Evolutionary conservation across 2,329 filamentous ascomycete genomes (phyloP), one percentile per base, ranked within the genome.

Genomic region (Mycocentrospora acerina): DNA sequence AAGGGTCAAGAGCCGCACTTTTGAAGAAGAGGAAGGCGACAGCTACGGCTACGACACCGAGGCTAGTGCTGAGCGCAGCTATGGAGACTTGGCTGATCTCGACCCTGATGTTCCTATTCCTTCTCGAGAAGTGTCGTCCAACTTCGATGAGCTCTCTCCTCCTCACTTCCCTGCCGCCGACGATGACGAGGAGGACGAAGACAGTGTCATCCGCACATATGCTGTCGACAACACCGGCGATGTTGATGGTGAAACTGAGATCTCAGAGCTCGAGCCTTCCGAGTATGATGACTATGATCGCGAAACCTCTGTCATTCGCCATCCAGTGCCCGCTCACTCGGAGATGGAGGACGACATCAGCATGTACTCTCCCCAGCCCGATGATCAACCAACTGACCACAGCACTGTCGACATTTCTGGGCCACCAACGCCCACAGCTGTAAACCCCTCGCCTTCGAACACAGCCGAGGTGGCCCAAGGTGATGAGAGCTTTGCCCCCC

Each of bases 31-130:
- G 14, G 67, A 72, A 7, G 67, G 68, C 7, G 66, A 72, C 7
- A 53, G 37, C 45, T 59, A 59, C 35, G 55, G 51, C 25, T 64
- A 65, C 34, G 63, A 67, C 27, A 46, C 42, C 4, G 77, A 75
- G 44, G 81, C 79, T 2, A 82, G 67, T 51, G 77, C 80, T 10
- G 75, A 80, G 43, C 77, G 72, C n/a, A 76, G 70, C 41, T 72
- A 74, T 42, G 69, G 66, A 27, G 69, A 80, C 32, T 71, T 81
- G 22, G 72, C 70, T 13, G 68, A 69, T 40, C 77, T 89, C 43
- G 90, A 97, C 62, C 91, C 91, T 6, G 91, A 97, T 64, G 80
- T 93, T 27, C 88, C 91, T 0, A 88, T 96, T 53, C 90, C 88
- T 14, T 94, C 88, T 24, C 85, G 89, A 11, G 91, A 96, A 67